Evolutionary conservation across 495 filamentous ascomycete species (phyloP), one percentile per base, ranked within the genome.

Genomic region (Annulohypoxylon nitens): DNA sequence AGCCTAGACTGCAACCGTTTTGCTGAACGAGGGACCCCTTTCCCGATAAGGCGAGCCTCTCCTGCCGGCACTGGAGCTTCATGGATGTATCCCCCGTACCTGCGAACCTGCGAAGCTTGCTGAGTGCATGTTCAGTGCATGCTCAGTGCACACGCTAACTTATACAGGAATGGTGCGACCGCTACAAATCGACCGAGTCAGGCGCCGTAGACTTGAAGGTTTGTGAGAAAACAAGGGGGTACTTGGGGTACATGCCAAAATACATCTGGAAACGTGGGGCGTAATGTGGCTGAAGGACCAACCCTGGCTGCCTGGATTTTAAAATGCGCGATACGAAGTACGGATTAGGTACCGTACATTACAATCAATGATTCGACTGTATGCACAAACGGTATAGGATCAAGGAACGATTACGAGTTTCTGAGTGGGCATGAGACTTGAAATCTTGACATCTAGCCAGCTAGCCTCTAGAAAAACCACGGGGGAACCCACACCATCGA

Each of bases 1-100:
- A 57, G 47, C 26, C 50, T 54, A 54, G 50, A 26, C 33, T 30
- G 23, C 10, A 25, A 54, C 12, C 12, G 7, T 61, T 23, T 23
- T 23, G 0, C 55, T 36, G 23, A 60, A 43, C 14, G 20, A 62
- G 68, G 57, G 45, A 53, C 45, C 45, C 37, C 55, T 54, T 71
- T 69, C 61, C 71, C 65, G 61, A 73, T 65, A 66, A 70, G 71
- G 69, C 61, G 66, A 74, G 66, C 66, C 71, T 74, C 71, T 74
- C 71, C 62, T 74, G 39, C 48, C 39, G 34, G 37, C 8, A 47
- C 43, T 47, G n/a, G 16, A 47, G 43, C 43, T 47, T 23, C 41
- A 45, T 45, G 39, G 10, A 45, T 41, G 37, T 41, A 41, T 9
- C 37, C 14, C 41, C 41, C 41, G 12, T 34, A 54, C 58, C 41